These are phyloP conservation scores for Boletus tylopilopsis DNA, from an alignment of 768 basidiomycete species.

Conservation along the genomic window DNA sequence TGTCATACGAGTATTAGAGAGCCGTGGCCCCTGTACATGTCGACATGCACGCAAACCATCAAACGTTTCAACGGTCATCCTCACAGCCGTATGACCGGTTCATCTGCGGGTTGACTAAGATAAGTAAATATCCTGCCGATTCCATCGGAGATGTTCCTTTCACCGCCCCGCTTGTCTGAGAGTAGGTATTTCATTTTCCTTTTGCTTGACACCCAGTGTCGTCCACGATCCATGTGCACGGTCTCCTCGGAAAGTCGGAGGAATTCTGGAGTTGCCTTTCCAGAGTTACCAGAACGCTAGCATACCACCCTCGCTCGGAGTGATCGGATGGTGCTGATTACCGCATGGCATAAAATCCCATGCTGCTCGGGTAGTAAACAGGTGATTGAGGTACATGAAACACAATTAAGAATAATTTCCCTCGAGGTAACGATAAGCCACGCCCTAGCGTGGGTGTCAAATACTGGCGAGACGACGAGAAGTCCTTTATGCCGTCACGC, in stretches of 20 bases:
- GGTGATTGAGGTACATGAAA: constrained; percentile 7
- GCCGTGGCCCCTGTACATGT: too few relatives aligned
- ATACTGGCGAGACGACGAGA: not conserved
- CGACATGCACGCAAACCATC: not conserved
- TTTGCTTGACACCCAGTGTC: too few relatives aligned
- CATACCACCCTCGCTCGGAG: not conserved
- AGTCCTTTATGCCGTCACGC: constrained; percentile 1
- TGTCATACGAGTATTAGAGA: not conserved
- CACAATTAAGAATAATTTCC: not conserved
- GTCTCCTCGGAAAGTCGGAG: constrained; percentile 1
- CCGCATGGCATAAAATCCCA: not conserved
- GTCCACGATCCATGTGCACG: too few relatives aligned
- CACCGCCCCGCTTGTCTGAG: not conserved
- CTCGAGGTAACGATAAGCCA: constrained; percentile 5
- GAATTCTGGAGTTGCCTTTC: not conserved
- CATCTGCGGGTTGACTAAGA: not conserved
- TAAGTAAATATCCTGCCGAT: not conserved
- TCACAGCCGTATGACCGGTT: not conserved
- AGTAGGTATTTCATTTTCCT: too few relatives aligned
- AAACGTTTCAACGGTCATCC: not conserved
- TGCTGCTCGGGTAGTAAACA: not conserved
- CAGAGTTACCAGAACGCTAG: too few relatives aligned
- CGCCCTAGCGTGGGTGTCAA: not conserved
- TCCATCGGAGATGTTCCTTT: not conserved
- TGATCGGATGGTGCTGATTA: not conserved